phyloP scores from a whole-genome alignment of 768 basidiomycete genomes.

The Trametes sanguinea region DNA sequence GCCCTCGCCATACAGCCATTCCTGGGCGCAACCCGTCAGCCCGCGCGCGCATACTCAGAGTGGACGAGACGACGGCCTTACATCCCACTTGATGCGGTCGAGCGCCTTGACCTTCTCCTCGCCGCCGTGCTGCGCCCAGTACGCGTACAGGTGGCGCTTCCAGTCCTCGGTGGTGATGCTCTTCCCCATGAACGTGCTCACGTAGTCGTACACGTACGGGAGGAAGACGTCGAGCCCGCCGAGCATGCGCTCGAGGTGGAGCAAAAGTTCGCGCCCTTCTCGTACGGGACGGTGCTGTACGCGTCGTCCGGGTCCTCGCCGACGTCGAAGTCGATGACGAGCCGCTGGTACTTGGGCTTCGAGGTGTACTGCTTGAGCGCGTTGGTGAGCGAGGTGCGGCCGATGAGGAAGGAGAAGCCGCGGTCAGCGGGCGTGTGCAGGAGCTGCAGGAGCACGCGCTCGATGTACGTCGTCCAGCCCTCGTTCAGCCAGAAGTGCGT shows the following conservation, averaged over 20 bases:
- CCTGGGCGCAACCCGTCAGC: slow-evolving; percentile 38
- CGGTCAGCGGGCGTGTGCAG: slow-evolving; percentile 76
- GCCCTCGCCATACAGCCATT: slow-evolving; percentile 85
- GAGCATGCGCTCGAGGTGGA: slow-evolving; percentile 74
- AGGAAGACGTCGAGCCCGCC: slow-evolving; percentile 85
- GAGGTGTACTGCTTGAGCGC: slow-evolving; percentile 62
- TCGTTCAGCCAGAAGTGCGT: slow-evolving; percentile 90
- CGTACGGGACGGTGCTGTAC: slow-evolving; percentile 76
- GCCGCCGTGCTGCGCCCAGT: slow-evolving; percentile 60
- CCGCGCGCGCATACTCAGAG: neutral
- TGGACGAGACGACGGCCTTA: slow-evolving; percentile 36
- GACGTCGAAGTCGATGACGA: slow-evolving; percentile 72
- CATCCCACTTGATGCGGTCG: slow-evolving; percentile 77
- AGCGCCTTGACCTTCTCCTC: slow-evolving; percentile 64
- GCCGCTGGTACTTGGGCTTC: slow-evolving; percentile 73
- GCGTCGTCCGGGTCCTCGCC: slow-evolving; percentile 82
- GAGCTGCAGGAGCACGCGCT: slow-evolving; percentile 72
- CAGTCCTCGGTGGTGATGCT: slow-evolving; percentile 85
- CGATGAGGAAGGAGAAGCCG: slow-evolving; percentile 80
- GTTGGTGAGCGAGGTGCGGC: slow-evolving; percentile 69
- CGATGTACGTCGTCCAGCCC: slow-evolving; percentile 93
- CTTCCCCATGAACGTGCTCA: slow-evolving; percentile 75
- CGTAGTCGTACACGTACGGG: slow-evolving; percentile 83
- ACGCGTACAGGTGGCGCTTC: slow-evolving; percentile 77
- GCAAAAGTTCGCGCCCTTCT: slow-evolving; percentile 89